A percentile compares a stretch with the other conserved stretches of the same genome.
Conservation (phyloP, 371 early-diverging fungal genomes). For the Apophysomyces ossiformis region DNA sequence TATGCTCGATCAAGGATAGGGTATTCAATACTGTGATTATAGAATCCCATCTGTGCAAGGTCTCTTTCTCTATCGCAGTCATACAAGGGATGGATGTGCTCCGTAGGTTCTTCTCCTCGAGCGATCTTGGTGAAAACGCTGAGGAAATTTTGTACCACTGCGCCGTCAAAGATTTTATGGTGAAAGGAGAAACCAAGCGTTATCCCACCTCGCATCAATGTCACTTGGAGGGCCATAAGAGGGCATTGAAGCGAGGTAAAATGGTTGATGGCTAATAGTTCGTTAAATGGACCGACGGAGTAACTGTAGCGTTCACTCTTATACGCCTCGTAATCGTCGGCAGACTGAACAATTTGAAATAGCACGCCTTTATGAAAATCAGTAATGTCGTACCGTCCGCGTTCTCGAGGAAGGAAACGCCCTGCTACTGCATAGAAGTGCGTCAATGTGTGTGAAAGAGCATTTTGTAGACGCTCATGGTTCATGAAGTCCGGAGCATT, state of each 20-base stretch:
- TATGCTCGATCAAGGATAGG: not conserved
- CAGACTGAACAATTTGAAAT: slow-evolving; percentile 19
- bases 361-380: slow-evolving; percentile 24
- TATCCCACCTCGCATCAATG: slow-evolving; percentile 15
- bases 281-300: slow-evolving; percentile 14
- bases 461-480: not conserved
- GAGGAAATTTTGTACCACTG: slow-evolving; percentile 1
- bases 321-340: slow-evolving; percentile 18
- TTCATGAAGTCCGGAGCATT: slow-evolving; percentile 21
- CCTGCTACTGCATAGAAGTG: slow-evolving; percentile 20
- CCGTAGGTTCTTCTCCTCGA: not conserved
- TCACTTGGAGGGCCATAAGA: slow-evolving; percentile 14
- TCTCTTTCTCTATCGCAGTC: slow-evolving; percentile 13
- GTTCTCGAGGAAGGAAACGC: slow-evolving; percentile 12
- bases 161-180: slow-evolving; percentile 24
- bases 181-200: slow-evolving; percentile 8
- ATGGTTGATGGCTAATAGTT: slow-evolving; percentile 12
- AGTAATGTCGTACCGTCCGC: slow-evolving; percentile 18
- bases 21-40: slow-evolving; percentile 17
- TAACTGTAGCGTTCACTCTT: slow-evolving; percentile 18
- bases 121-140: not conserved
- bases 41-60: not conserved
- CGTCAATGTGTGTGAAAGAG: slow-evolving; percentile 8
- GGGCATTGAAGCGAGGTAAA: slow-evolving; percentile 16
- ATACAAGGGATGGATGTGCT: not conserved